These are phyloP conservation scores for Rosa hybrid DNA, from an alignment of 331 rosid species.

Conservation along the genomic window DNA sequence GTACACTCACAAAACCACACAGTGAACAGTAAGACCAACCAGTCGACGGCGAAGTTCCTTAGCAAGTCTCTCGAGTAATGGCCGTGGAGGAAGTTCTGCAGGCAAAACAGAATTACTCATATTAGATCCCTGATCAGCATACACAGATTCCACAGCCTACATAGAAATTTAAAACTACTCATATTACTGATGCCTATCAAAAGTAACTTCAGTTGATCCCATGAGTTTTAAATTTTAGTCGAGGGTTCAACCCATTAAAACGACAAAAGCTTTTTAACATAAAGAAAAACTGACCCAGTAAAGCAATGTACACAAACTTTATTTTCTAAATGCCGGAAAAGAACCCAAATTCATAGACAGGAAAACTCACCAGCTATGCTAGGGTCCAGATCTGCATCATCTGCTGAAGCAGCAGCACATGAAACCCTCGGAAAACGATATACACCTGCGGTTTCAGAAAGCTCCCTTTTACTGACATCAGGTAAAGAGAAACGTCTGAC, in stretches of 20 bases:
- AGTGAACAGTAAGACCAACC: slow-evolving; percentile 42
- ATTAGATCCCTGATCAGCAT: slow-evolving; percentile 26
- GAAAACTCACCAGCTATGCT: slow-evolving; percentile 66
- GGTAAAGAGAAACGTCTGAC: slow-evolving; percentile 93
- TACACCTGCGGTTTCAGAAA: slow-evolving; percentile 63
- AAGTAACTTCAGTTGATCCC: not conserved
- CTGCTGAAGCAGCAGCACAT: slow-evolving; percentile 96
- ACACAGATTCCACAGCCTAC: slow-evolving; percentile 9
- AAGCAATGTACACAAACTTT: not conserved
- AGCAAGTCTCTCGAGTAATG: slow-evolving; percentile 82
- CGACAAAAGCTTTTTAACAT: not conserved
- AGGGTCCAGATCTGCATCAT: slow-evolving; percentile 93
- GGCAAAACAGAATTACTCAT: slow-evolving; percentile 10
- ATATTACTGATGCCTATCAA: not conserved
- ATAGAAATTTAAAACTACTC: slow-evolving; percentile 15
- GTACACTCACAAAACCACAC: not conserved
- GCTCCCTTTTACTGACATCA: slow-evolving; percentile 74
- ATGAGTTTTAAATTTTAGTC: not conserved
- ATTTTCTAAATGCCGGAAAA: not conserved
- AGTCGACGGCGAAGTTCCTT: slow-evolving; percentile 75
- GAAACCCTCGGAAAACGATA: slow-evolving; percentile 85
- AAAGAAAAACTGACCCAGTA: not conserved
- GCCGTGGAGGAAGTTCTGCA: slow-evolving; percentile 95
- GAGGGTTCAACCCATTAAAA: not conserved
- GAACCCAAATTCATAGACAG: slow-evolving; percentile 11